These are phyloP conservation scores for Aspergillus ochraceoroseus DNA, from an alignment of 2,329 filamentous ascomycete species.

Conservation along the genomic window DNA sequence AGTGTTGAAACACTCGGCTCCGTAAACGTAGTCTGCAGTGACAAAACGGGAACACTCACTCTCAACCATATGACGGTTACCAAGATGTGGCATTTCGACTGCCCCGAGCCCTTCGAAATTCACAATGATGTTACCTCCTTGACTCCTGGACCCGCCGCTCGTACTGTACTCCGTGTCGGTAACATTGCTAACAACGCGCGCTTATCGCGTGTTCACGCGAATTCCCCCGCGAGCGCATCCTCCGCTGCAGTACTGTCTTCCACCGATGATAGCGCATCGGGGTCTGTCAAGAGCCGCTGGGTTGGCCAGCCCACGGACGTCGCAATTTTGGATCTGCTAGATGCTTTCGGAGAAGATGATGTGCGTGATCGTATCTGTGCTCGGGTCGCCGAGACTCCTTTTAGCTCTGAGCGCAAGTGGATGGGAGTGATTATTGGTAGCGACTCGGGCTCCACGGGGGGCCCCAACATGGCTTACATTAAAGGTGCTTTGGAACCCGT, in stretches of 20 bases:
- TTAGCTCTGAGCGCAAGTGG: slow-evolving; percentile 97
- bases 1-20: slow-evolving; percentile 96
- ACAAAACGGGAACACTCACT: slow-evolving; percentile 95
- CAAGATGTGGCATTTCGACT: slow-evolving; percentile 92
- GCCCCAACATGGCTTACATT: slow-evolving; percentile 82
- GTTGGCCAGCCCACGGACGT: slow-evolving; percentile 96
- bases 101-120: slow-evolving; percentile 53
- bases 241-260: slow-evolving; percentile 81
- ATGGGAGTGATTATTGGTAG: slow-evolving; percentile 88
- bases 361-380: slow-evolving; percentile 79
- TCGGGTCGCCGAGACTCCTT: slow-evolving; percentile 79
- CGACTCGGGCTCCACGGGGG: slow-evolving; percentile 50
- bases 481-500: slow-evolving; percentile 91
- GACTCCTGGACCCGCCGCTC: slow-evolving; percentile 65
- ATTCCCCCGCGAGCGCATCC: slow-evolving; percentile 63
- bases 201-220: slow-evolving; percentile 66
- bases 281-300: slow-evolving; percentile 76
- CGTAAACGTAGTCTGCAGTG: slow-evolving; percentile 99
- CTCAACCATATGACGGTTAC: slow-evolving; percentile 98
- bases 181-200: slow-evolving; percentile 96
- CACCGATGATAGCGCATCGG: slow-evolving; percentile 60
- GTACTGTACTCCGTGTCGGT: slow-evolving; percentile 80
- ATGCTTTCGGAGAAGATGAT: slow-evolving; percentile 87
- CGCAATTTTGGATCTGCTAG: slow-evolving; percentile 89
- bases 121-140: slow-evolving; percentile 50